Evolutionary conservation across 441 rosid genomes (phyloP).

Genomic region (Corymbia calophylla): DNA sequence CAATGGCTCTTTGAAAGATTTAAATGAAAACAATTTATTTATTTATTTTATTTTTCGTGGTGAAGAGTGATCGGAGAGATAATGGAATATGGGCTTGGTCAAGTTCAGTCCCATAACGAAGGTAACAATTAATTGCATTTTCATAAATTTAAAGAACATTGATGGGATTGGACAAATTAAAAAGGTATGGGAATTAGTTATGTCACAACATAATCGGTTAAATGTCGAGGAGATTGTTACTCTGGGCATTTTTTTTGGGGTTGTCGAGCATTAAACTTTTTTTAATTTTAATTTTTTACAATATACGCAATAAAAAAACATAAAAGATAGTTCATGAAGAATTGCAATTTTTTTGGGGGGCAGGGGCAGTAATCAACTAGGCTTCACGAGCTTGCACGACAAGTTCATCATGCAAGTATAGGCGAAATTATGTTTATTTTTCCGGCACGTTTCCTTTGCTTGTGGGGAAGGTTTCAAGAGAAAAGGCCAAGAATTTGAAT

Average conservation of each 20-base stretch:
- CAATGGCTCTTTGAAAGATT: not conserved
- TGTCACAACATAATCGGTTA: rapidly evolving
- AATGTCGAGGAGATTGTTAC: not conserved
- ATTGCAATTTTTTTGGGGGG: not conserved
- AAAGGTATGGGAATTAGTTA: not conserved
- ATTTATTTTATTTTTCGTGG: not conserved
- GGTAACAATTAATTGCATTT: not conserved
- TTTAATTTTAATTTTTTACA: not conserved
- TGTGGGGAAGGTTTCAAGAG: not conserved
- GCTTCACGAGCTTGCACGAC: not conserved
- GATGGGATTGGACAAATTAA: not conserved
- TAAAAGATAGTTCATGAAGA: not conserved
- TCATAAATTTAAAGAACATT: not conserved
- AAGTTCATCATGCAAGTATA: not conserved
- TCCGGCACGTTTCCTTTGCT: not conserved
- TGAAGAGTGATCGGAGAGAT: not conserved
- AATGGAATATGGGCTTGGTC: not conserved
- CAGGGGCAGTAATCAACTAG: not conserved
- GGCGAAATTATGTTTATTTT: not conserved
- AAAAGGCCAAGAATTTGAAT: not conserved
- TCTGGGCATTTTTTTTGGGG: not conserved
- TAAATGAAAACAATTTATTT: not conserved
- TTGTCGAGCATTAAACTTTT: not conserved
- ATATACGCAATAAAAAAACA: rapidly evolving
- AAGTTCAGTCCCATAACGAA: not conserved